Percentiles rank a stretch among this genome's conserved stretches.
phyloP scores from a whole-genome alignment of 352 stramenopile genomes.

The Pythium utonaiense region DNA sequence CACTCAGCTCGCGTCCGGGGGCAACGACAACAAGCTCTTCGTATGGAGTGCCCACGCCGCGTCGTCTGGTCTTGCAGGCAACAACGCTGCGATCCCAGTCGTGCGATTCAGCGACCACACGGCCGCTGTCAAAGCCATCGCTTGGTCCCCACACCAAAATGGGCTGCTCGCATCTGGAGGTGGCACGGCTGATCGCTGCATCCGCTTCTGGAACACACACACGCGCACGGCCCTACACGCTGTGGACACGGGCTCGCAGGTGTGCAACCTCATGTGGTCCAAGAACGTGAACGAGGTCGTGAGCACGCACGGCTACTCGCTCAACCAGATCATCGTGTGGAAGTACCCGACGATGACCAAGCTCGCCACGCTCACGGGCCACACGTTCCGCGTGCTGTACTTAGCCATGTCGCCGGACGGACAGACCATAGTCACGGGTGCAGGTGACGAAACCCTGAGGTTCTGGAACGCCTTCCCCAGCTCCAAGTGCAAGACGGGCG shows the following conservation, averaged over 20 bases:
- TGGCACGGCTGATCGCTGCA: constrained; percentile 95
- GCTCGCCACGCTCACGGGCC: constrained; percentile 94
- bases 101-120: constrained; percentile 94
- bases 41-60: constrained; percentile 90
- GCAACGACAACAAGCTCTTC: constrained; percentile 98
- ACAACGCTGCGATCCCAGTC: constrained; percentile 55
- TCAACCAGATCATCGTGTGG: constrained; percentile 98
- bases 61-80: constrained; percentile 23
- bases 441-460: constrained; percentile 95
- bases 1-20: constrained; percentile 88
- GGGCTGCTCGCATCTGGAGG: constrained; percentile 94
- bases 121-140: constrained; percentile 97
- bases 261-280: constrained; percentile 98
- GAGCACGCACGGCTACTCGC: constrained; percentile 97
- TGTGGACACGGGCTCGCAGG: constrained; percentile 95
- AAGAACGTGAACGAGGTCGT: constrained; percentile 98
- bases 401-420: constrained; percentile 96
- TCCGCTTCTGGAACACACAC: constrained; percentile 97
- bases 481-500: constrained; percentile 42
- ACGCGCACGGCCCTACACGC: constrained; percentile 86
- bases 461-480: constrained; percentile 98
- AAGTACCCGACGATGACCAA: constrained; percentile 97
- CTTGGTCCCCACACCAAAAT: constrained; percentile 96
- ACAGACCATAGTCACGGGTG: constrained; percentile 96
- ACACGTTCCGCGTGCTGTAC: constrained; percentile 96